These are phyloP conservation scores for Umbelopsis vinacea DNA, from an alignment of 192 early-diverging fungal species.

Conservation along the genomic window DNA sequence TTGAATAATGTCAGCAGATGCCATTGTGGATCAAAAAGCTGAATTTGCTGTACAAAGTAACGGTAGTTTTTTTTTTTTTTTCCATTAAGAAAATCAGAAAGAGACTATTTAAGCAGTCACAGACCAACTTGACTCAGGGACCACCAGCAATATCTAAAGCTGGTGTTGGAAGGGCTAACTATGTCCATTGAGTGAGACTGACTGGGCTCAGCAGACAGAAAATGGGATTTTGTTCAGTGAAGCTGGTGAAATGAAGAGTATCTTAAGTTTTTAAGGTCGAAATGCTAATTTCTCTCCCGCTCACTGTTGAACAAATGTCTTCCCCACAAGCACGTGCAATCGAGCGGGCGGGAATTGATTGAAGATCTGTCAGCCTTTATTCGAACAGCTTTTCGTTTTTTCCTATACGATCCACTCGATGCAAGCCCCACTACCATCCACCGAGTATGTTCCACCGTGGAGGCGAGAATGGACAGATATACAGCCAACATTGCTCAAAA, in stretches of 20 bases:
- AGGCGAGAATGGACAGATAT: constrained; percentile 53
- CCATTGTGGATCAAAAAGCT: not conserved
- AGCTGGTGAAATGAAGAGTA: too few species aligned
- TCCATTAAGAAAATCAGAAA: too few species aligned
- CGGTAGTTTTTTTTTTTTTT: not conserved
- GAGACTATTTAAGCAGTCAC: not conserved
- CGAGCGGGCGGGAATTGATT: constrained; percentile 1
- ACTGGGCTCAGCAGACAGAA: too few species aligned
- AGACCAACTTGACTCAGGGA: too few species aligned
- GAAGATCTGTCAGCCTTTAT: constrained; percentile 16
- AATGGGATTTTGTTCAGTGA: not conserved
- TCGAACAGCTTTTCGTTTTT: not conserved
- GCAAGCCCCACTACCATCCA: constrained; percentile 8
- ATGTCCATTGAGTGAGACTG: too few species aligned
- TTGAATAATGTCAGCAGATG: constrained; percentile 1
- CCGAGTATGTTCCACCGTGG: constrained; percentile 44
- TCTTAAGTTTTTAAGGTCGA: too few species aligned
- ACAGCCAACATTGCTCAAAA: constrained; percentile 50
- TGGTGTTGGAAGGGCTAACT: not conserved
- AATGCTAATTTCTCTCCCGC: too few species aligned
- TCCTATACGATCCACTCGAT: not conserved
- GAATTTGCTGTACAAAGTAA: not conserved
- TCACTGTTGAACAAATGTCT: not conserved
- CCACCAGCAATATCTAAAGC: too few species aligned
- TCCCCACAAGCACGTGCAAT: constrained; percentile 23